These are phyloP conservation scores for Eragrostis curvula DNA, from an alignment of 176 grass and related monocot genomes.

Conservation along the genomic window DNA sequence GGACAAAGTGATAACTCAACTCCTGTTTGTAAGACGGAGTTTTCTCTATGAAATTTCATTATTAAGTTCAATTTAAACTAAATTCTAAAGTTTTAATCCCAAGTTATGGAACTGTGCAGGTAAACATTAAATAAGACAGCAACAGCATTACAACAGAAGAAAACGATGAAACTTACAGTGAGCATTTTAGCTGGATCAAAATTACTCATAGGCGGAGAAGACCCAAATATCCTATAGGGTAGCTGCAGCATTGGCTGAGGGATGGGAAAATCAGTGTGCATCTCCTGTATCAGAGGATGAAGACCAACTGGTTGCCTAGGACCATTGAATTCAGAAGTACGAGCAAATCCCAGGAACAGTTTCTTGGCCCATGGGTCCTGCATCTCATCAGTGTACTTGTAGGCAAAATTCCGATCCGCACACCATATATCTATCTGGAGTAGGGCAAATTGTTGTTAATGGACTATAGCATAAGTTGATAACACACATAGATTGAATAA, in stretches of 20 bases:
- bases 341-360: slow-evolving; percentile 91
- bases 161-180: slow-evolving; percentile 58
- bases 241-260: slow-evolving; percentile 73
- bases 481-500: slow-evolving; percentile 32
- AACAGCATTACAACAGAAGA: slow-evolving; percentile 32
- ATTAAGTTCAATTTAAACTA: not conserved
- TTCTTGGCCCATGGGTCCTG: slow-evolving; percentile 95
- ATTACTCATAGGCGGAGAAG: slow-evolving; percentile 93
- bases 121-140: not conserved
- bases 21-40: not conserved
- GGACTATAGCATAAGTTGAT: not conserved
- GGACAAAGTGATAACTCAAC: not conserved
- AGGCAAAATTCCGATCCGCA: slow-evolving; percentile 84
- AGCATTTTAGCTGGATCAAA: slow-evolving; percentile 99
- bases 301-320: slow-evolving; percentile 65
- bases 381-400: slow-evolving; percentile 85
- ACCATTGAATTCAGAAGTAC: slow-evolving; percentile 94
- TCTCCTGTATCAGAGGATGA: slow-evolving; percentile 88
- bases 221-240: slow-evolving; percentile 96
- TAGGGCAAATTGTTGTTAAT: slow-evolving; percentile 31
- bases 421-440: slow-evolving; percentile 77
- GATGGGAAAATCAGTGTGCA: slow-evolving; percentile 57
- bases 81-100: not conserved
- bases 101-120: slow-evolving; percentile 10
- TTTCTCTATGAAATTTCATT: not conserved